Evolutionary conservation across 805 yeast species (phyloP).

Genomic region (Candida endomychidarum): DNA sequence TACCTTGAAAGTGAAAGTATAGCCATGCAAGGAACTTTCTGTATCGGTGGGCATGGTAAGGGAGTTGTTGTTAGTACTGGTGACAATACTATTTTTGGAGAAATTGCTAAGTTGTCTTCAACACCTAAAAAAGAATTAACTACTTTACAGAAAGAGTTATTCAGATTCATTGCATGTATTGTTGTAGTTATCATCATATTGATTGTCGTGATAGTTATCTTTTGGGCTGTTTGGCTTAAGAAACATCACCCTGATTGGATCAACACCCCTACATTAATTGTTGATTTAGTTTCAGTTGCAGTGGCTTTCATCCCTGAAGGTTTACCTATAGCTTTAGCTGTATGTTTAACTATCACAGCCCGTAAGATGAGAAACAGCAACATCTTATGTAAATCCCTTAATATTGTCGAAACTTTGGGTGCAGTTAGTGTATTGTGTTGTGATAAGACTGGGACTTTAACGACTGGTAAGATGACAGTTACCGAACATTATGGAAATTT

Average conservation of each 20-base stretch:
- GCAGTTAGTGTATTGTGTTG: slow-evolving; percentile 48
- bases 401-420: slow-evolving; percentile 58
- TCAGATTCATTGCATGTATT: slow-evolving; percentile 32
- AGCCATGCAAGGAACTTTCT: slow-evolving; percentile 48
- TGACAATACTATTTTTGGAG: slow-evolving; percentile 46
- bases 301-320: slow-evolving; percentile 56
- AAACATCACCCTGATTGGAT: slow-evolving; percentile 42
- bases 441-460: slow-evolving; percentile 48
- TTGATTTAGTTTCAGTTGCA: slow-evolving; percentile 45
- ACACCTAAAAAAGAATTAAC: slow-evolving; percentile 39
- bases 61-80: slow-evolving; percentile 48
- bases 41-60: slow-evolving; percentile 43
- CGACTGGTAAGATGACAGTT: slow-evolving; percentile 50
- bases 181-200: slow-evolving; percentile 25
- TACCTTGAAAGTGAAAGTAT: slow-evolving; percentile 44
- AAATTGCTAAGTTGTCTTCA: slow-evolving; percentile 43
- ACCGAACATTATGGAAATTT: slow-evolving; percentile 19
- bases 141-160: slow-evolving; percentile 43
- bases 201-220: slow-evolving; percentile 28
- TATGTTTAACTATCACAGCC: slow-evolving; percentile 50
- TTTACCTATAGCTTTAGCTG: slow-evolving; percentile 51
- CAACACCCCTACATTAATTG: slow-evolving; percentile 37
- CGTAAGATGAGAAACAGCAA: slow-evolving; percentile 43
- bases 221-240: slow-evolving; percentile 48
- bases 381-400: slow-evolving; percentile 45